Evolutionary conservation across 2,329 filamentous ascomycete genomes (phyloP).

Genomic region (Alternaria novae-zelandiae): DNA sequence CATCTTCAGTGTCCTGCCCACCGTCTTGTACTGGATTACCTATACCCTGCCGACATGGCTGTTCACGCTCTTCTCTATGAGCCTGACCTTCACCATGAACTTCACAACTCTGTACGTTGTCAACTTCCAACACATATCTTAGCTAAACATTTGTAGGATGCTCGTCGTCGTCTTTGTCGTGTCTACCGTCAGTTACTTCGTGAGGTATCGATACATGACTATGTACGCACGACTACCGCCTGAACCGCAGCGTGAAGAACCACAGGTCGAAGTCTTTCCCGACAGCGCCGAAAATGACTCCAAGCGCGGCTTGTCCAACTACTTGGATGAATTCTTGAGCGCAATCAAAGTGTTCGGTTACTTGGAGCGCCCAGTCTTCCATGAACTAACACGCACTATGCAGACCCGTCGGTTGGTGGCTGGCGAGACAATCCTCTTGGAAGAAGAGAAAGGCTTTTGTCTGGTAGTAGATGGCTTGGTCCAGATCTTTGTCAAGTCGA

Average conservation of each 20-base stretch:
- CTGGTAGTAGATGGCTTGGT: slow-evolving; percentile 95
- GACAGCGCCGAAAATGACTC: slow-evolving; percentile 88
- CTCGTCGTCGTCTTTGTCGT: slow-evolving; percentile 77
- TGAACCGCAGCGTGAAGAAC: slow-evolving; percentile 94
- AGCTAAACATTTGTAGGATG: slow-evolving; percentile 40
- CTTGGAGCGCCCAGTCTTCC: slow-evolving; percentile 93
- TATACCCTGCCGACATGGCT: slow-evolving; percentile 89
- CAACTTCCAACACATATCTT: slow-evolving; percentile 10
- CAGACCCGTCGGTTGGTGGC: slow-evolving; percentile 96
- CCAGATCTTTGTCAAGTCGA: slow-evolving; percentile 97
- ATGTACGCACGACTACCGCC: slow-evolving; percentile 95
- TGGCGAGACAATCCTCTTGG: slow-evolving; percentile 90
- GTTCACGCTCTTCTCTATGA: slow-evolving; percentile 89
- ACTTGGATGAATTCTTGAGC: slow-evolving; percentile 95
- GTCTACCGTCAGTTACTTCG: slow-evolving; percentile 90
- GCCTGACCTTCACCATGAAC: slow-evolving; percentile 97
- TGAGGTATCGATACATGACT: slow-evolving; percentile 93
- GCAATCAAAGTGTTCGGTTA: slow-evolving; percentile 99
- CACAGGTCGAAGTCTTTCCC: slow-evolving; percentile 92
- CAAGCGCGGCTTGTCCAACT: slow-evolving; percentile 92
- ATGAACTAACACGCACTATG: slow-evolving; percentile 97
- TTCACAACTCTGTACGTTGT: slow-evolving; percentile 83
- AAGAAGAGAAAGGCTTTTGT: slow-evolving; percentile 98
- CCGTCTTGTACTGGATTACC: slow-evolving; percentile 75
- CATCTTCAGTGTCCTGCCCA: slow-evolving; percentile 61